phyloP scores from a whole-genome alignment of 805 yeast genomes.

The Candida adriatica region DNA sequence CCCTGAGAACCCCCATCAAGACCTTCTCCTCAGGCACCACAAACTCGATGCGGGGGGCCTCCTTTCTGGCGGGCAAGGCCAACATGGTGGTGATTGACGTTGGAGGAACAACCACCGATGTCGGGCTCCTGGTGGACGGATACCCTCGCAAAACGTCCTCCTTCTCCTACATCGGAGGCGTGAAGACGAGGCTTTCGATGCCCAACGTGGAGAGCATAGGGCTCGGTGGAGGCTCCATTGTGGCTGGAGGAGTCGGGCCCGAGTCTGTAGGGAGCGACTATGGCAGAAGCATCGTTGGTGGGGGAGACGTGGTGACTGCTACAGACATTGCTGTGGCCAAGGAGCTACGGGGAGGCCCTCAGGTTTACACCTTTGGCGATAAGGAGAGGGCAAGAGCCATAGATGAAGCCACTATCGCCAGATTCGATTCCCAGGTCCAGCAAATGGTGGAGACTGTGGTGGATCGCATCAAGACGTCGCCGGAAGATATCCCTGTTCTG shows the following conservation, averaged over 20 bases:
- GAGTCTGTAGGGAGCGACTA: slow-evolving; percentile 42
- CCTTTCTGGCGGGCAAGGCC: slow-evolving; percentile 29
- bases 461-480: slow-evolving; percentile 37
- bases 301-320: slow-evolving; percentile 35
- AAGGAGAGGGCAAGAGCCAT: slow-evolving; percentile 21
- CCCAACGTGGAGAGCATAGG: slow-evolving; percentile 46
- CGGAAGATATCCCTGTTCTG: slow-evolving; percentile 36
- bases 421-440: slow-evolving; percentile 11
- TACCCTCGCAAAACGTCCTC: slow-evolving; percentile 42
- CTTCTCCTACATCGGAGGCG: slow-evolving; percentile 40
- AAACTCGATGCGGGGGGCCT: slow-evolving; percentile 43
- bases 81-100: slow-evolving; percentile 41
- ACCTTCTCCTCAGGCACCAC: slow-evolving; percentile 47
- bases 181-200: slow-evolving; percentile 41
- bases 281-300: slow-evolving; percentile 32
- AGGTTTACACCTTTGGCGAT: slow-evolving; percentile 24
- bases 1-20: slow-evolving; percentile 34
- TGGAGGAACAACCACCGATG: slow-evolving; percentile 46
- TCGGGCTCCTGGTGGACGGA: slow-evolving; percentile 36
- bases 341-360: slow-evolving; percentile 8
- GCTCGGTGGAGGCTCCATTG: slow-evolving; percentile 45
- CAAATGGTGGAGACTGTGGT: slow-evolving; percentile 28
- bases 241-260: slow-evolving; percentile 35
- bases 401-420: slow-evolving; percentile 10
- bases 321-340: slow-evolving; percentile 30